Base-by-base conservation (phyloP, 1,284 basidiomycete species). In the Papiliotrema laurentii region DNA sequence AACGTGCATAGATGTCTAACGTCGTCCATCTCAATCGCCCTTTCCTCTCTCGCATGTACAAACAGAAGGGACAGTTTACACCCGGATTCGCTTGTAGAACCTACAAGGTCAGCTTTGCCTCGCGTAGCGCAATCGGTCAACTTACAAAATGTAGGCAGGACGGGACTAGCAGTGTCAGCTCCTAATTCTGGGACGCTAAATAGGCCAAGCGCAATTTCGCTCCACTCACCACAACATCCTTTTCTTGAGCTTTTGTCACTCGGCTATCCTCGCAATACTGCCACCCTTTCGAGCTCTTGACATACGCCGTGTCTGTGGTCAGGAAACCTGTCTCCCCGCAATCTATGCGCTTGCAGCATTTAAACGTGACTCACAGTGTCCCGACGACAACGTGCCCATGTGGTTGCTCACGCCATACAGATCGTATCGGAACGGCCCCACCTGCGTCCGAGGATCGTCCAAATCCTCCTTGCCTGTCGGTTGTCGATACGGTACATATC, bases 361-460 rank as follows among this genome's bases (percentile, higher is more conserved):
- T 10, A 5, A 5, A 5, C 11, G 9, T 25, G 4, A 80, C 89
- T 75, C 63, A 94, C 90, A 97, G 73, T 97, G 92, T 0, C 92
- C 92, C 59, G 86, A 87, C 61, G 83, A 89, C 51, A 96, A 73
- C 65, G 84, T 91, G 5, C 92, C 92, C 69, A 84, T 88, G 74
- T 97, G 92, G 70, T 96, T 94, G 43, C 87, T 90, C 22, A 93
- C 89, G 10, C 79, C 89, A 66, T 92, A 94, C 55, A 93, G 73
- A 66, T 93, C 89, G 65, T 93, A 94, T 58, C 75, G 80, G 71
- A 89, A 94, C 10, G 90, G 89, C 27, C 87, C 88, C 9, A 83
- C 65, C 71, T 91, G 90, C 22, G 80, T 79, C 25, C 87, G 78
- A 4, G 90, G 87, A 67, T 92, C 89, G 27, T 85, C 82, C 48